Conservation (phyloP, 2,329 filamentous ascomycete genomes). For the Aurifilum marmelostoma region DNA sequence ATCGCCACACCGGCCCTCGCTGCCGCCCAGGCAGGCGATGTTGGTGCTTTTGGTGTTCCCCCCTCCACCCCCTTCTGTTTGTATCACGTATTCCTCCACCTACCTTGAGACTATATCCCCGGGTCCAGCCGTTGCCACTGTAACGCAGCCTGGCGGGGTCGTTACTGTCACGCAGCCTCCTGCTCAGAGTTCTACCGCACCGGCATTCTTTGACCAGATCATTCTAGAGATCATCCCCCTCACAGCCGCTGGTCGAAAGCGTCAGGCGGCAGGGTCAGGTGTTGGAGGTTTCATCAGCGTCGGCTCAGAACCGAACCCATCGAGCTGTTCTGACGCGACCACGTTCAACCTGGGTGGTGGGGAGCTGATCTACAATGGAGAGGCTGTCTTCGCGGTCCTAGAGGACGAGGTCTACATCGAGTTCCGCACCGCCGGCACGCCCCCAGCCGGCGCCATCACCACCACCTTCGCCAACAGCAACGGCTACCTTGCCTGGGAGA, state of each 20-base stretch:
- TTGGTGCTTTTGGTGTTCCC: not conserved
- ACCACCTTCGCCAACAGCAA: not conserved
- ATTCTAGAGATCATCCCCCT: not conserved
- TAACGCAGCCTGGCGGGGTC: not conserved
- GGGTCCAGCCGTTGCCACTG: not conserved
- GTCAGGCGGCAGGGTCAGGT: not conserved
- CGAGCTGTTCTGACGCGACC: not conserved
- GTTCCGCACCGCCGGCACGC: not conserved
- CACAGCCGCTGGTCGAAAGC: not conserved
- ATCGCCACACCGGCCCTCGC: not conserved
- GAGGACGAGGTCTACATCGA: not conserved
- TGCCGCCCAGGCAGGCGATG: not conserved
- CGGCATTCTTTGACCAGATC: not conserved
- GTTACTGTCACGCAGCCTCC: not conserved
- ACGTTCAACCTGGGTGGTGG: not conserved
- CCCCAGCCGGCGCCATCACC: slow-evolving; percentile 1
- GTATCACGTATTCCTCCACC: slow-evolving; percentile 1
- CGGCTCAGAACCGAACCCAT: not conserved
- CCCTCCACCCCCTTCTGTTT: not conserved
- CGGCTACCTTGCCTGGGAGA: not conserved
- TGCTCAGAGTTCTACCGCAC: not conserved
- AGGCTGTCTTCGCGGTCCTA: not conserved
- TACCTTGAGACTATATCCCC: not conserved
- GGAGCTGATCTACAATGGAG: not conserved
- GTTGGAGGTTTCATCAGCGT: not conserved